phyloP scores from a whole-genome alignment of 345 rosid genomes.

The Alliaria petiolata region DNA sequence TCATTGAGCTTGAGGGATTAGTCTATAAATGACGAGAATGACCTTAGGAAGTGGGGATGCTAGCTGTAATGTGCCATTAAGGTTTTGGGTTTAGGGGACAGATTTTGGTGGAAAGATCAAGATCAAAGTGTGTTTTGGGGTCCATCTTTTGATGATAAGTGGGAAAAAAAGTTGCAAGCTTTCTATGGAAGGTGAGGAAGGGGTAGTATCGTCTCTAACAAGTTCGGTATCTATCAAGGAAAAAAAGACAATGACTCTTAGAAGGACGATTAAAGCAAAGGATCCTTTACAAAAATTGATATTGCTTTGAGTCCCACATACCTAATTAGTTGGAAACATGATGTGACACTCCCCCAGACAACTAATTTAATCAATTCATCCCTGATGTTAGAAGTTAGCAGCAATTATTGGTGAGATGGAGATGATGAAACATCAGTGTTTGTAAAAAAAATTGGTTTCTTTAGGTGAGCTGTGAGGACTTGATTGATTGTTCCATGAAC shows the following conservation, averaged over 20 bases:
- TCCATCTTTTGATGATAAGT: slow-evolving; percentile 44
- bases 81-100: slow-evolving; percentile 35
- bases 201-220: slow-evolving; percentile 39
- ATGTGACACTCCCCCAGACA: slow-evolving; percentile 29
- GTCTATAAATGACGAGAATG: slow-evolving; percentile 25
- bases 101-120: slow-evolving; percentile 36
- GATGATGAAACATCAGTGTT: slow-evolving; percentile 26
- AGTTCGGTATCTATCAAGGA: slow-evolving; percentile 49
- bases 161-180: slow-evolving; percentile 21
- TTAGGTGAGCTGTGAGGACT: slow-evolving; percentile 26
- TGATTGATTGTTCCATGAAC: slow-evolving; percentile 27
- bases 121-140: slow-evolving; percentile 39
- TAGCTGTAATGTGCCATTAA: slow-evolving; percentile 49
- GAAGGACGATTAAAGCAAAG: slow-evolving; percentile 31
- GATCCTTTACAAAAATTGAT: slow-evolving; percentile 31
- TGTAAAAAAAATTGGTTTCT: neutral
- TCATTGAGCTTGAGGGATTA: slow-evolving; percentile 25
- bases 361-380: slow-evolving; percentile 14
- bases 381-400: slow-evolving; percentile 18
- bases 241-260: slow-evolving; percentile 31
- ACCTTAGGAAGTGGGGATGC: slow-evolving; percentile 40
- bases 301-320: slow-evolving; percentile 34
- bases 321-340: slow-evolving; percentile 41
- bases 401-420: slow-evolving; percentile 29
- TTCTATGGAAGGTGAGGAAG: slow-evolving; percentile 33